Evolutionary conservation across 1,284 basidiomycete species (phyloP).

Genomic region (Neotropicomus parvogracilis): DNA sequence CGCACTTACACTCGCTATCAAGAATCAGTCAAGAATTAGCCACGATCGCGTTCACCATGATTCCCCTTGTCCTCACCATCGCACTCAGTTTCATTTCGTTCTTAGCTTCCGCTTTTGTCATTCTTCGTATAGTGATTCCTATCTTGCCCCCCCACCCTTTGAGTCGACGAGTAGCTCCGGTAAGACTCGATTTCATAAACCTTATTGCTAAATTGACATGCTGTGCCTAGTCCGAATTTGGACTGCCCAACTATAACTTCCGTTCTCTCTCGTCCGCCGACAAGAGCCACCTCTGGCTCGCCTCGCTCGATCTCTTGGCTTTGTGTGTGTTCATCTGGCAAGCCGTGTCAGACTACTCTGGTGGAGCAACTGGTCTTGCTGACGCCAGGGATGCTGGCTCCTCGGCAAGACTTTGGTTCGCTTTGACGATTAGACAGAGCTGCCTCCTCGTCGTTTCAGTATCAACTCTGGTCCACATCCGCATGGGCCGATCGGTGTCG

Average conservation of each 20-base stretch:
- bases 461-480: not conserved
- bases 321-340: not conserved
- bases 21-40: not conserved
- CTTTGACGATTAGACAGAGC: not conserved
- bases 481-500: not conserved
- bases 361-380: not conserved
- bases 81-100: not conserved
- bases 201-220: not conserved
- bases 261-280: not conserved
- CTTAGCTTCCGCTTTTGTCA: not conserved
- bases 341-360: not conserved
- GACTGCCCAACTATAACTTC: not conserved
- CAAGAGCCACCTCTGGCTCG: not conserved
- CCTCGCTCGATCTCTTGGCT: not conserved
- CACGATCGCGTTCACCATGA: not conserved
- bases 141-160: not conserved
- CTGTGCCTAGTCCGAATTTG: not conserved
- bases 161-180: not conserved
- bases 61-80: not conserved
- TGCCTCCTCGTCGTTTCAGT: not conserved
- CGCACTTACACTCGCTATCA: not conserved
- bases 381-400: not conserved
- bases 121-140: not conserved
- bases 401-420: not conserved
- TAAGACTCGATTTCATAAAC: not conserved